Evolutionary conservation across 1,139 yeast genomes (phyloP).

Genomic region (Candida buenavistaensis): DNA sequence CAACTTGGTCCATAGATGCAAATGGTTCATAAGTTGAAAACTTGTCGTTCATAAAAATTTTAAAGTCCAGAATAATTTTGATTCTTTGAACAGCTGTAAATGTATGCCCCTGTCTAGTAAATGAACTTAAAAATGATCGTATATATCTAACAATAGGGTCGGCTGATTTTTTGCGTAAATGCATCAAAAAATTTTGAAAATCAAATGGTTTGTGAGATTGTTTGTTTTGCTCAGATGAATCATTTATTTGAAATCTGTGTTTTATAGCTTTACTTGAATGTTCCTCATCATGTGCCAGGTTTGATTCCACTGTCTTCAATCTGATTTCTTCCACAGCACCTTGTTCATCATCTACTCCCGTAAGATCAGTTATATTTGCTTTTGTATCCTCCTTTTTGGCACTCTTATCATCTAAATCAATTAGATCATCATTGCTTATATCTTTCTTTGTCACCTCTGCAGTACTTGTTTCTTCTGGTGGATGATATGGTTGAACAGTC

Average conservation of each 20-base stretch:
- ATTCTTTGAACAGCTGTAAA: constrained; percentile 80
- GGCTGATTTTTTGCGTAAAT: constrained; percentile 71
- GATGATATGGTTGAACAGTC: constrained; percentile 16
- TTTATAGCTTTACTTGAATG: constrained; percentile 2
- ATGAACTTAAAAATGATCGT: constrained; percentile 76
- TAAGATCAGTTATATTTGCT: constrained; percentile 9
- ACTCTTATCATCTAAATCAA: constrained; percentile 8
- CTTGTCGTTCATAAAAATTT: constrained; percentile 66
- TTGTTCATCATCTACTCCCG: constrained; percentile 17
- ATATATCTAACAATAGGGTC: constrained; percentile 89
- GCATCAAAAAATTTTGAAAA: constrained; percentile 75
- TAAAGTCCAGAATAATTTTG: constrained; percentile 74
- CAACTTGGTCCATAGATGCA: constrained; percentile 56
- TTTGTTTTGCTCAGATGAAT: constrained; percentile 32
- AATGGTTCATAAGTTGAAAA: constrained; percentile 74
- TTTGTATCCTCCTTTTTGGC: neutral
- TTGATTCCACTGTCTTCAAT: constrained; percentile 2
- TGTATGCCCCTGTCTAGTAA: constrained; percentile 55
- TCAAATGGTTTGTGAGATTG: constrained; percentile 64
- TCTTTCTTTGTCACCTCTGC: neutral
- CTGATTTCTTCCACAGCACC: constrained; percentile 18
- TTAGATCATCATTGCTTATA: constrained; percentile 6
- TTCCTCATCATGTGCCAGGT: neutral
- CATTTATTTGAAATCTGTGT: constrained; percentile 16
- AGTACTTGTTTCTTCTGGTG: constrained; percentile 5